These are phyloP conservation scores for Saturnispora gosingensis DNA, from an alignment of 805 yeast species.

Conservation along the genomic window DNA sequence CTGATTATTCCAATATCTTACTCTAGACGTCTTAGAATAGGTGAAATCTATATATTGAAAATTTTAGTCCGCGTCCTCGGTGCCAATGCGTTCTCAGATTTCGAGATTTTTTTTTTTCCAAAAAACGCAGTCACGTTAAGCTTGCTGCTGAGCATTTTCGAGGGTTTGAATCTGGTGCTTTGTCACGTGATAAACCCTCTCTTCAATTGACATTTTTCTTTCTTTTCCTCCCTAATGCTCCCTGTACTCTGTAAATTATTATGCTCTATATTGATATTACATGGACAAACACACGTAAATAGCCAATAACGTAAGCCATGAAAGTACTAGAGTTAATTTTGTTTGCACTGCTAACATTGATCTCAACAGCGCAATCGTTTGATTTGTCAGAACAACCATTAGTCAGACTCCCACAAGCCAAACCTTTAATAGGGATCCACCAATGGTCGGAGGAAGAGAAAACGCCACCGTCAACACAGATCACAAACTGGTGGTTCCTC, in stretches of 20 bases:
- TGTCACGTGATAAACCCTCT: conserved; percentile 4
- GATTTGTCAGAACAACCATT: conserved; percentile 28
- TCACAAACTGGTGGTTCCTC: conserved; percentile 59
- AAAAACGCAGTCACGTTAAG: conserved; percentile 1
- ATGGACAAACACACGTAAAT: too few species aligned
- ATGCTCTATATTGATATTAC: too few species aligned
- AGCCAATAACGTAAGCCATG: background rate
- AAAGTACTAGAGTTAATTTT: background rate
- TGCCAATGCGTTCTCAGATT: background rate
- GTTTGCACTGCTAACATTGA: background rate
- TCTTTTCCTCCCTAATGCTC: background rate
- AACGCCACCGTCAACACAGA: conserved; percentile 76
- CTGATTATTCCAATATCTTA: conserved; percentile 1
- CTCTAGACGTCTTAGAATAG: background rate
- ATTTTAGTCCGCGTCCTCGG: conserved; percentile 1
- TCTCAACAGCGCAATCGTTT: conserved; percentile 10
- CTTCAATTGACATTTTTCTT: background rate
- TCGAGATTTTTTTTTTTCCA: background rate
- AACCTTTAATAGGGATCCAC: conserved; percentile 41
- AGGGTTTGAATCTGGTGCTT: background rate
- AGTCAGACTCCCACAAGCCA: conserved; percentile 31
- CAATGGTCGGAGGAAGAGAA: conserved; percentile 30
- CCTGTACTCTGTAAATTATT: too few species aligned
- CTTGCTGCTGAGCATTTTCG: background rate
- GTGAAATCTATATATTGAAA: conserved; percentile 3